Evolutionary conservation across 1,139 yeast genomes (phyloP), one percentile per base, ranked within the genome.

Genomic region (Hemisphaericaspora xylofermentans): DNA sequence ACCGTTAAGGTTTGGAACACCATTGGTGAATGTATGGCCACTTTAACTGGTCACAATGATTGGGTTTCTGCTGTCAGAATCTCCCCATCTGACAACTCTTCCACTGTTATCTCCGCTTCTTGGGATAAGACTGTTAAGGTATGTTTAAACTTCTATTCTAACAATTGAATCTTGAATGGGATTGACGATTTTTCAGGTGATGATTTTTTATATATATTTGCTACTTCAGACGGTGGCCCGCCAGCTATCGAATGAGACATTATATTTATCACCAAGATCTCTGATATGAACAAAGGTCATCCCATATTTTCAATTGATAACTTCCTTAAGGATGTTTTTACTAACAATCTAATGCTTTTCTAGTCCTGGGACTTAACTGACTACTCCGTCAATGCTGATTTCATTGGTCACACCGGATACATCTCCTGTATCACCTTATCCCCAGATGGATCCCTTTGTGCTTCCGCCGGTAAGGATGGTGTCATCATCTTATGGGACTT

Each of bases 391-490:
- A 82, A 85, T 70, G 95, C 98, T 68, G 98, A 93, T 79, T 88
- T 88, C 82, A 82, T 89, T 64, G 99, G 98, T 71, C 99, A 93
- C 96, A 89, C 94, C 74, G 97, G 96, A 76, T 91, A 91, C 94
- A 87, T 93, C 63, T 88, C 95, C 66, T 80, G 95, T 73, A 85
- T 94, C 80, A 89, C 97, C 69, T 84, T 94, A 72, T 89, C 99
- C 56, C 99, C 99, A 78, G 99, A 93, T 79, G 98, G 98, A 81
- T 86, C 98, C 57, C 82, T 93, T 68, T 88, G 95, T 75, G 98
- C 99, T 60, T 91, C 98, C 60, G 98, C 97, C 73, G 98, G 98
- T 76, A 93, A 93, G 84, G 98, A 93, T 71, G 98, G 98, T 77
- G 84, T 85, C 65, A 87, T 93, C 81, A 85, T 88, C 89, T 85